phyloP scores from a whole-genome alignment of 2,329 filamentous ascomycete genomes.

The Rhynchosporium secalis region DNA sequence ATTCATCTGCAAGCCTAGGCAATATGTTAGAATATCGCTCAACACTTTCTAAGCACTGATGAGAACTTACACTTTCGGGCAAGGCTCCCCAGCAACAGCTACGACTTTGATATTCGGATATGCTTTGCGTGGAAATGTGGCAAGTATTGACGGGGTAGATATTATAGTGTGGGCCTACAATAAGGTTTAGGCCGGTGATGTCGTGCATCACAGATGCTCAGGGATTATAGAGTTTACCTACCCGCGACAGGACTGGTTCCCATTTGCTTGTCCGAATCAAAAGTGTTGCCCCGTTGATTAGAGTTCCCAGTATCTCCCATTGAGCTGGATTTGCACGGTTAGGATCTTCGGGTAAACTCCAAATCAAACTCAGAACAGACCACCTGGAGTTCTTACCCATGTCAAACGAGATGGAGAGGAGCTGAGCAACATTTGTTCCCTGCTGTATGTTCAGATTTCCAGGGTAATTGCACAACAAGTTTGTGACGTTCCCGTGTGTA shows the following conservation, averaged over 20 bases:
- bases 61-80: slow-evolving; percentile 44
- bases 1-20: slow-evolving; percentile 53
- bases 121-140: slow-evolving; percentile 48
- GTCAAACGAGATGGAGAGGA: slow-evolving; percentile 60
- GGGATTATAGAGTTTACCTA: slow-evolving; percentile 33
- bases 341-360: background rate
- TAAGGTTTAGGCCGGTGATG: background rate
- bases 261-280: slow-evolving; percentile 53
- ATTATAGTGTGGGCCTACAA: slow-evolving; percentile 48
- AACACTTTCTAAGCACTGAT: background rate
- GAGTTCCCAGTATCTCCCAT: slow-evolving; percentile 59
- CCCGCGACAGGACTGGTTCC: slow-evolving; percentile 48
- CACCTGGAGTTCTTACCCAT: slow-evolving; percentile 51
- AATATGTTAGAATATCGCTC: slow-evolving; percentile 22
- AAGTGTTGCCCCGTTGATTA: slow-evolving; percentile 59
- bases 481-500: slow-evolving; percentile 55
- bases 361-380: background rate
- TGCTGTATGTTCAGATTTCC: slow-evolving; percentile 51
- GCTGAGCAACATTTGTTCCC: slow-evolving; percentile 54
- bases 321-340: slow-evolving; percentile 45
- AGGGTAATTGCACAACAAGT: slow-evolving; percentile 52
- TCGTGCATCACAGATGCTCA: background rate
- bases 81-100: slow-evolving; percentile 57
- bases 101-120: slow-evolving; percentile 54
- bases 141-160: slow-evolving; percentile 55